Conservation (phyloP, 139 green algal genomes). For the Ulvella scutata region DNA sequence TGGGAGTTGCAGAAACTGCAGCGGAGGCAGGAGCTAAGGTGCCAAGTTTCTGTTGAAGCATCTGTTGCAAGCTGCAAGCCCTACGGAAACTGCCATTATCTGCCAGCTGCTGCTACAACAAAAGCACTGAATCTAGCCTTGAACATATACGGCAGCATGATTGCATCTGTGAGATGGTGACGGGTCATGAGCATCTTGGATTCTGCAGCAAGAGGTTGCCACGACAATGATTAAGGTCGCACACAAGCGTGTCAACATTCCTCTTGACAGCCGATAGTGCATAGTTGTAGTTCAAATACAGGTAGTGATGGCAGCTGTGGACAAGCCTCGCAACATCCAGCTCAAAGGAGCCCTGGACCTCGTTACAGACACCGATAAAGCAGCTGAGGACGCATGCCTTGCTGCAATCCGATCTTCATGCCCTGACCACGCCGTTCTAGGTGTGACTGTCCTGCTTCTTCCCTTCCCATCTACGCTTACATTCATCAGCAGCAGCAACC, state of each 20-base stretch:
- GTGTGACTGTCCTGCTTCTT: no score
- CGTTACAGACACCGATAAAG: constrained; percentile 56
- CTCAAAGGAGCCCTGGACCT: constrained; percentile 60
- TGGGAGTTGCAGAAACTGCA: constrained; percentile 24
- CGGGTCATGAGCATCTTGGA: no score
- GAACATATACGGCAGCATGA: no score
- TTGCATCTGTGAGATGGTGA: no score
- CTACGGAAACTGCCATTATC: background rate
- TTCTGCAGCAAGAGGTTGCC: no score
- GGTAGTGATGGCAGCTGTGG: constrained; percentile 40
- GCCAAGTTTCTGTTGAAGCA: background rate
- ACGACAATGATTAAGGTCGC: no score
- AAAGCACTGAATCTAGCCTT: background rate
- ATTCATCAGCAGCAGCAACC: no score
- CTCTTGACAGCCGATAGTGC: background rate
- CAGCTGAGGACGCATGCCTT: constrained; percentile 45
- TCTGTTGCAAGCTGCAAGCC: background rate
- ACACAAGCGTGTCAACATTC: background rate
- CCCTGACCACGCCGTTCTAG: constrained; percentile 58
- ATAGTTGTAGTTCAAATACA: constrained; percentile 6
- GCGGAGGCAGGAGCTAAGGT: constrained; percentile 29
- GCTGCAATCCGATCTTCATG: constrained; percentile 20
- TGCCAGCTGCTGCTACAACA: background rate
- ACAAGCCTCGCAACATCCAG: constrained; percentile 48
- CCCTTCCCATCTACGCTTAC: no score